phyloP scores from a whole-genome alignment of 176 grass and related monocot species.

The Cenchrus americanus region DNA sequence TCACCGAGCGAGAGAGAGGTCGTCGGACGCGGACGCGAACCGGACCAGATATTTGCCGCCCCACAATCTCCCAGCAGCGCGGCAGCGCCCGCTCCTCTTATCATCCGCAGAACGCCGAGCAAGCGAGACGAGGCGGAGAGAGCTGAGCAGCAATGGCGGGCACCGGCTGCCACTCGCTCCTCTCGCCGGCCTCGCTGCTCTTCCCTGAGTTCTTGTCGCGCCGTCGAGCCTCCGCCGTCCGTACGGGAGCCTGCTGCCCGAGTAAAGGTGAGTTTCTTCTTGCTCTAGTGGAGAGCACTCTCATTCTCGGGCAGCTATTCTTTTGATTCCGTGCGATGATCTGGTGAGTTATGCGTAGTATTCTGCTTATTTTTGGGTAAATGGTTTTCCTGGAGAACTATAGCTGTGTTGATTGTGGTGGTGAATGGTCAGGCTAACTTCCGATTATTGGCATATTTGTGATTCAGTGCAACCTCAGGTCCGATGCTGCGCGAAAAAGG shows the following conservation, averaged over 20 bases:
- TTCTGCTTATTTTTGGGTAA: too few species aligned
- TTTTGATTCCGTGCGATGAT: background rate
- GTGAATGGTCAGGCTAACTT: background rate
- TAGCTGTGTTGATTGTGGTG: too few species aligned
- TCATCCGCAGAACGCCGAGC: constrained; percentile 37
- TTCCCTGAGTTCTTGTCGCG: constrained; percentile 7
- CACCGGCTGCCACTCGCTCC: constrained; percentile 41
- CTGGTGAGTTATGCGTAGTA: background rate
- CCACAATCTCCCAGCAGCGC: constrained; percentile 18
- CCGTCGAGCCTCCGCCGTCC: background rate
- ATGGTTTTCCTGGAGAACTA: background rate
- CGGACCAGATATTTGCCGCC: background rate
- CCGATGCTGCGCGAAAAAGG: constrained; percentile 25
- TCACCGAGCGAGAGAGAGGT: too few species aligned
- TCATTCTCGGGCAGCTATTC: background rate
- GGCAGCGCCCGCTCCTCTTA: background rate
- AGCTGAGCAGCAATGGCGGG: constrained; percentile 28
- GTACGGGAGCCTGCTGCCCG: background rate
- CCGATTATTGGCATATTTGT: background rate
- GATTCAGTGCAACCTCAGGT: constrained; percentile 29
- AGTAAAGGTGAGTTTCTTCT: background rate
- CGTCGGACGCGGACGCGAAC: too few species aligned
- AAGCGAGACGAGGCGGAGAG: background rate
- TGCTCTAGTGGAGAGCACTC: background rate
- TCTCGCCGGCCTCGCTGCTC: constrained; percentile 13